Evolutionary conservation across 2,329 filamentous ascomycete genomes (phyloP).

Genomic region (Penicillium sp.): DNA sequence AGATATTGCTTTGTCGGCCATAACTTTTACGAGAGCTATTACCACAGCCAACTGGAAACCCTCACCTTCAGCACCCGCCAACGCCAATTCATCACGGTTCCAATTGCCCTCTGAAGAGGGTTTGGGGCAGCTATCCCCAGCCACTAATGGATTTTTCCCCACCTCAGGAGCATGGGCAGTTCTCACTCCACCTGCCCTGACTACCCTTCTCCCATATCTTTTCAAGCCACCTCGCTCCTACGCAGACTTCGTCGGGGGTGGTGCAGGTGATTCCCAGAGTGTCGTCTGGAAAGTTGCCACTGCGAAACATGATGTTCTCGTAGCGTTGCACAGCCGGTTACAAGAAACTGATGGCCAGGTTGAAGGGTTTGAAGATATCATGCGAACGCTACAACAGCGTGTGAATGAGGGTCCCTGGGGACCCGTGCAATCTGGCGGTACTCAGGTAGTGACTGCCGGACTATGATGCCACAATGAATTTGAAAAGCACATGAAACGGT

Average conservation of each 20-base stretch:
- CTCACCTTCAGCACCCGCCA: conserved; percentile 33
- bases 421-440: conserved; percentile 32
- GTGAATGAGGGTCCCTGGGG: conserved; percentile 46
- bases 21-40: conserved; percentile 53
- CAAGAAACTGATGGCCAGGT: conserved; percentile 35
- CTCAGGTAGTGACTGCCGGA: conserved; percentile 39
- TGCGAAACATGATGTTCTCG: conserved; percentile 58
- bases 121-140: conserved; percentile 39
- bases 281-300: conserved; percentile 58
- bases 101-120: conserved; percentile 43
- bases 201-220: conserved; percentile 55
- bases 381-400: conserved; percentile 41
- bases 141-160: conserved; percentile 39
- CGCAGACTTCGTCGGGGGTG: conserved; percentile 57
- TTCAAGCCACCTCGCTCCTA: conserved; percentile 58
- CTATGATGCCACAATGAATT: conserved; percentile 22
- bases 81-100: conserved; percentile 28
- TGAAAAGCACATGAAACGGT: neutral
- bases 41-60: conserved; percentile 57
- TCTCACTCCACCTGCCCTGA: conserved; percentile 52
- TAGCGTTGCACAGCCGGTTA: conserved; percentile 49
- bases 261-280: conserved; percentile 57
- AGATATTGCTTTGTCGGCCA: conserved; percentile 56
- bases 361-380: conserved; percentile 42
- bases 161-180: conserved; percentile 52